phyloP scores from a whole-genome alignment of 2,329 filamentous ascomycete genomes.

The Purpureocillium lavendulum region DNA sequence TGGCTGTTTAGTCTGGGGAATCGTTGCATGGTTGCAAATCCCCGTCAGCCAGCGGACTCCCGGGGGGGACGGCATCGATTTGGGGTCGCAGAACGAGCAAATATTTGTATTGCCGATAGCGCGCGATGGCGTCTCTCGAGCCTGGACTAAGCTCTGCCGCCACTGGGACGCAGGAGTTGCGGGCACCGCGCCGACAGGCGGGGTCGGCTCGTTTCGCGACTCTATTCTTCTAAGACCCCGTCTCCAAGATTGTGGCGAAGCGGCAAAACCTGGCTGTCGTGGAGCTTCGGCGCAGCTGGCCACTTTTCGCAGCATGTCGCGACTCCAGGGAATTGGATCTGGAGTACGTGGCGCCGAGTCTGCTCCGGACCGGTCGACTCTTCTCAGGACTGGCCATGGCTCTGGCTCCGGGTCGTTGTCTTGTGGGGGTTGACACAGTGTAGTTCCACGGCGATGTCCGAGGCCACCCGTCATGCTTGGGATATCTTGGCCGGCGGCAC shows the following conservation, averaged over 20 bases:
- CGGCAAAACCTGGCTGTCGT: neutral
- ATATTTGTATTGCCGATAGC: neutral
- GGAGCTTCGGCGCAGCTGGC: neutral
- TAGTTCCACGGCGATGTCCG: slow-evolving; percentile 7
- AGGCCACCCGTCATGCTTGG: slow-evolving; percentile 7
- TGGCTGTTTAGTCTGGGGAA: slow-evolving; percentile 1
- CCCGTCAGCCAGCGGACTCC: neutral
- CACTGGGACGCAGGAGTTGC: slow-evolving; percentile 7
- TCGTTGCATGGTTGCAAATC: slow-evolving; percentile 2
- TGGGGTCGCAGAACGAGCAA: slow-evolving; percentile 9
- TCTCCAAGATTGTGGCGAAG: slow-evolving; percentile 1
- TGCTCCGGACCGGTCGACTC: neutral
- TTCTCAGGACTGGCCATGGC: slow-evolving; percentile 8
- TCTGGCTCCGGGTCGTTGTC: slow-evolving; percentile 2
- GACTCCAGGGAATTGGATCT: slow-evolving; percentile 3
- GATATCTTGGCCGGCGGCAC: slow-evolving; percentile 1
- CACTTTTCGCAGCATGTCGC: slow-evolving; percentile 3
- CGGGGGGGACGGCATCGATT: neutral
- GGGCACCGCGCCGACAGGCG: neutral
- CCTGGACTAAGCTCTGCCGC: slow-evolving; percentile 5
- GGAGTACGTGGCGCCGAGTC: neutral
- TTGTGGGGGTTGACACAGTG: slow-evolving; percentile 5
- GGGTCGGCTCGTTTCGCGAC: neutral
- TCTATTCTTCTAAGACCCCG: neutral
- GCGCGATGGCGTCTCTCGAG: neutral